Conservation (phyloP, 1,139 yeast genomes). For the Martiniozyma asiatica region DNA sequence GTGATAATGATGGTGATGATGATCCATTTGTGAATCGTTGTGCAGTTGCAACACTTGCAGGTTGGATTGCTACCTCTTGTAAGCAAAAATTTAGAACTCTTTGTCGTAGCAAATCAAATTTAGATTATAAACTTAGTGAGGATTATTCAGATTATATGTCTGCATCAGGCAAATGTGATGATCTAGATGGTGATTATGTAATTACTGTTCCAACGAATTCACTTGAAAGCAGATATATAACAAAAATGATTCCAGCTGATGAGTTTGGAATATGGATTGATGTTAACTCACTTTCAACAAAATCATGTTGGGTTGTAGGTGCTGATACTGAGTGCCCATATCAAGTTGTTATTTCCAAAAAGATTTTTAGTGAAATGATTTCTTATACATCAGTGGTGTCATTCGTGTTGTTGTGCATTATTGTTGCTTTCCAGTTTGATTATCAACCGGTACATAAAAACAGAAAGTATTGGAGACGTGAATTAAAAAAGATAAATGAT, state of each 20-base stretch:
- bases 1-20: conserved; percentile 6
- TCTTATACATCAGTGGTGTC: conserved; percentile 58
- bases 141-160: conserved; percentile 38
- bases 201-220: conserved; percentile 53
- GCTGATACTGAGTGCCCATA: conserved; percentile 74
- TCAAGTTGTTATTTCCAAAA: conserved; percentile 37
- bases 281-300: conserved; percentile 62
- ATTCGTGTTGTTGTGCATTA: conserved; percentile 31
- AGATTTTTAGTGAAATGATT: conserved; percentile 50
- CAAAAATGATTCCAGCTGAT: conserved; percentile 11
- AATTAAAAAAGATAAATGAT: conserved; percentile 36
- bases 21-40: conserved; percentile 32
- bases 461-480: conserved; percentile 42
- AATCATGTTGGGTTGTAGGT: conserved; percentile 78
- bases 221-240: conserved; percentile 29
- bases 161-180: conserved; percentile 22
- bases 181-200: conserved; percentile 10
- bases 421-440: conserved; percentile 26
- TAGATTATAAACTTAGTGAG: conserved; percentile 36
- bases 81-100: conserved; percentile 38
- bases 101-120: conserved; percentile 36
- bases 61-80: conserved; percentile 32
- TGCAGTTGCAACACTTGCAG: conserved; percentile 31
- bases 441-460: conserved; percentile 42
- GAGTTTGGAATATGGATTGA: conserved; percentile 61